A percentile compares a stretch with the other conserved stretches of the same genome.
phyloP scores from a whole-genome alignment of 2,329 filamentous ascomycete genomes.

The Leptographium flavum region DNA sequence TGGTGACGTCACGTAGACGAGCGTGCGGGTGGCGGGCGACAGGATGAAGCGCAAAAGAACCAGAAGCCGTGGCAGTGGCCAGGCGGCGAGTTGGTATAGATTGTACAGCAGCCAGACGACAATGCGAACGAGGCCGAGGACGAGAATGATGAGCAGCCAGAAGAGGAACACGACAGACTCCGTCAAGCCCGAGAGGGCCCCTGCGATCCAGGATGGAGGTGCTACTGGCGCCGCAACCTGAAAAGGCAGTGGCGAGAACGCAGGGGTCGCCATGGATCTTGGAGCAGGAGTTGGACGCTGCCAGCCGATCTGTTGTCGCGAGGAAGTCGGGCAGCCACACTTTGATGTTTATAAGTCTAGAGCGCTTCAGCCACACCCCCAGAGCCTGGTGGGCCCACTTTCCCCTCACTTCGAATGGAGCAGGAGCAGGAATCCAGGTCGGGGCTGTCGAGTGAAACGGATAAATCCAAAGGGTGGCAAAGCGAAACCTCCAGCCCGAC shows the following conservation, averaged over 20 bases:
- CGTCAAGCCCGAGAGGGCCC: neutral
- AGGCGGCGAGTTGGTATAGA: constrained; percentile 1
- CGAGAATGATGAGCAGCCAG: neutral
- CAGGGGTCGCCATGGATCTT: neutral
- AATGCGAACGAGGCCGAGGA: neutral
- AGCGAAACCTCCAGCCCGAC: neutral
- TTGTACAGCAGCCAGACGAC: constrained; percentile 4
- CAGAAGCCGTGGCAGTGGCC: constrained; percentile 11
- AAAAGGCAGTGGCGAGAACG: neutral
- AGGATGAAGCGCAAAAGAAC: constrained; percentile 18
- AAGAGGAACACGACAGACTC: neutral
- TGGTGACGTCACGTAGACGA: constrained; percentile 14
- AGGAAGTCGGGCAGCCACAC: too few relatives aligned
- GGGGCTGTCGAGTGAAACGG: neutral
- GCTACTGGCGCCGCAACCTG: too few relatives aligned
- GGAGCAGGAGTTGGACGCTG: too few relatives aligned
- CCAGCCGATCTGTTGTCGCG: too few relatives aligned
- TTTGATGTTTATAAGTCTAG: too few relatives aligned
- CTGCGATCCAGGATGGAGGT: too few relatives aligned
- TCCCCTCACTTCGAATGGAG: neutral
- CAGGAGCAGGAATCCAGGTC: neutral
- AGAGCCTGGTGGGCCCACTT: neutral
- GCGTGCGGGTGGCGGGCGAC: constrained; percentile 22
- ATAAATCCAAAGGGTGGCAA: neutral
- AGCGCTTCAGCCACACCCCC: too few relatives aligned